phyloP scores from a whole-genome alignment of 2,329 filamentous ascomycete species.

The Macrophomina tecta region DNA sequence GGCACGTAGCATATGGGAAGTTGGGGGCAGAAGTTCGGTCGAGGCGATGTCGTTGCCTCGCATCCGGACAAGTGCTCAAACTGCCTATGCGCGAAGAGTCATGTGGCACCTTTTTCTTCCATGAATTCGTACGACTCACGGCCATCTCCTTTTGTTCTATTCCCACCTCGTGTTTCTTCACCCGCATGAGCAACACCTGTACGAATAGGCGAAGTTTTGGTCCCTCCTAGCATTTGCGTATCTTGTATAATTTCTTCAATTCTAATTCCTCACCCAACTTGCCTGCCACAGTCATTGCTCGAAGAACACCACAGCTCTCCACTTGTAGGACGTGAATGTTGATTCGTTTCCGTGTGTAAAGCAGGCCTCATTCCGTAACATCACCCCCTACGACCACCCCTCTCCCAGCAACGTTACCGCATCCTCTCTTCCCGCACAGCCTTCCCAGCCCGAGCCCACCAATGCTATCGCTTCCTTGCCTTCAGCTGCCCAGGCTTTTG shows the following conservation, averaged over 20 bases:
- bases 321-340: conserved; percentile 25
- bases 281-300: conserved; percentile 15
- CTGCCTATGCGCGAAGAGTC: background rate
- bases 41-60: background rate
- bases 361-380: conserved; percentile 21
- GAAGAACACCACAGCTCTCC: conserved; percentile 3
- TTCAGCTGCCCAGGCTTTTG: background rate
- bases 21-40: background rate
- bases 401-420: conserved; percentile 14
- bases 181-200: conserved; percentile 20
- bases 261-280: conserved; percentile 24
- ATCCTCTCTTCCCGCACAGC: conserved; percentile 4
- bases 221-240: conserved; percentile 20
- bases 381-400: conserved; percentile 11
- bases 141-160: conserved; percentile 18
- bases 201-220: conserved; percentile 25
- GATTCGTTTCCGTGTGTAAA: conserved; percentile 24
- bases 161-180: conserved; percentile 5
- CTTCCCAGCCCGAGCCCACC: background rate
- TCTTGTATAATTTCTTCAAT: conserved; percentile 27
- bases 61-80: background rate
- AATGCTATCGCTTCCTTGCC: background rate
- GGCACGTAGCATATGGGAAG: background rate
- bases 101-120: background rate
- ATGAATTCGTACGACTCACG: background rate